Conservation (phyloP, 257 asterid genomes). For the Solanum clarkiae region DNA sequence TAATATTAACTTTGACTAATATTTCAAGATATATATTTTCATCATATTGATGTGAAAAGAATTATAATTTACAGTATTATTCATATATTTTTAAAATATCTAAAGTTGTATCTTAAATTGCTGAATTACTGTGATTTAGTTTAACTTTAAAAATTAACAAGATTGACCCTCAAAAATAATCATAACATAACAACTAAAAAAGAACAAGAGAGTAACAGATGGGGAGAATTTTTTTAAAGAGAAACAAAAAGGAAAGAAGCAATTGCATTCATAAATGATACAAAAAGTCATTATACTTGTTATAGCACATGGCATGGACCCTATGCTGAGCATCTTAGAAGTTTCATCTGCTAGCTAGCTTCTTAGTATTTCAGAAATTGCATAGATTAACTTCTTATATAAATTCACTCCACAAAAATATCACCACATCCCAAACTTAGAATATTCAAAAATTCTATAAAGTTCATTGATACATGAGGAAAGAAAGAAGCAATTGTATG, state of each 20-base stretch:
- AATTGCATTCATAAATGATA: constrained; percentile 7
- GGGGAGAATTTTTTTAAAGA: background rate
- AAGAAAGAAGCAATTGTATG: constrained; percentile 5
- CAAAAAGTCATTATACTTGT: background rate
- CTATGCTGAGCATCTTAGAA: constrained; percentile 20
- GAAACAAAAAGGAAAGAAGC: background rate
- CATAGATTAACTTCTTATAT: background rate
- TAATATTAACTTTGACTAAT: too few species aligned
- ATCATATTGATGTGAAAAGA: too few species aligned
- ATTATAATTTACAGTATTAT: too few species aligned
- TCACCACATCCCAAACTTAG: background rate
- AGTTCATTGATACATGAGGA: background rate
- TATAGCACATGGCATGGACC: constrained; percentile 2
- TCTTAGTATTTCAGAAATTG: background rate
- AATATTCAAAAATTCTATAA: background rate
- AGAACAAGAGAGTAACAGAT: background rate
- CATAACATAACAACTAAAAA: too few species aligned
- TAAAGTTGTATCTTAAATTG: too few species aligned
- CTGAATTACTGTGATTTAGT: too few species aligned
- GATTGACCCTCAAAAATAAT: too few species aligned
- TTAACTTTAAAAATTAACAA: too few species aligned
- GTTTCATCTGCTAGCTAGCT: constrained; percentile 14
- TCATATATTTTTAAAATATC: too few species aligned
- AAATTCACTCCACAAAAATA: background rate
- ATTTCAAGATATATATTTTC: too few species aligned